These are phyloP conservation scores for Daedaleopsis nitida DNA, from an alignment of 768 basidiomycete genomes.

Conservation along the genomic window DNA sequence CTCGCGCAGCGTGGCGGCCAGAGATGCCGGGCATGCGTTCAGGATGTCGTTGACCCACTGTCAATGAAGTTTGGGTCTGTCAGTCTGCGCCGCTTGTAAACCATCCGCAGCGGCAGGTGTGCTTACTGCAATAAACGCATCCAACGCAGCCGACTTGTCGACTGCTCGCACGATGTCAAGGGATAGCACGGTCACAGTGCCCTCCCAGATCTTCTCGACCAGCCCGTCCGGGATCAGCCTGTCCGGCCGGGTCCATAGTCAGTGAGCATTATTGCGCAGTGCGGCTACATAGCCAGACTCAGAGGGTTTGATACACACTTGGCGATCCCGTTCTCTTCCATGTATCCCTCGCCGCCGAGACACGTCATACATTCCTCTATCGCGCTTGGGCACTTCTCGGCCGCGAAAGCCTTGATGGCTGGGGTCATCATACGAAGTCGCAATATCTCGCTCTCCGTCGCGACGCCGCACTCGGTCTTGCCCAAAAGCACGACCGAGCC, in stretches of 20 bases:
- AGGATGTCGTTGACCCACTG: conserved; percentile 58
- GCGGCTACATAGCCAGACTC: too few species aligned
- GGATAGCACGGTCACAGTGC: conserved; percentile 67
- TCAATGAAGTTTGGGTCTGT: background rate
- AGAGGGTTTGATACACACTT: conserved; percentile 33
- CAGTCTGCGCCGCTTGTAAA: background rate
- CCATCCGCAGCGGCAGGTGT: background rate
- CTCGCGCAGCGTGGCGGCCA: conserved; percentile 32
- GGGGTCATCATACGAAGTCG: conserved; percentile 69
- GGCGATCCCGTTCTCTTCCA: conserved; percentile 79
- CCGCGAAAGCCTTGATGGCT: conserved; percentile 67
- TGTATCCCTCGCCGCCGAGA: conserved; percentile 79
- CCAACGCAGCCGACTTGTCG: conserved; percentile 43
- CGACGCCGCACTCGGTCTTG: conserved; percentile 57
- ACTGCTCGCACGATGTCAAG: conserved; percentile 65
- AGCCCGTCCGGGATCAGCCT: conserved; percentile 65
- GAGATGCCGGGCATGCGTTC: conserved; percentile 40
- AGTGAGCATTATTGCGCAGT: background rate
- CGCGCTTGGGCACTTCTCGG: conserved; percentile 60
- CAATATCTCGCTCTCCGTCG: conserved; percentile 48
- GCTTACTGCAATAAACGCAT: conserved; percentile 54
- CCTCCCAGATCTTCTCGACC: conserved; percentile 87
- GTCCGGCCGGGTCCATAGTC: background rate
- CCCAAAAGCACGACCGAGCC: conserved; percentile 62
- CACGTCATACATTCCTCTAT: conserved; percentile 78